Percentiles rank a stretch among this genome's conserved stretches.
Evolutionary conservation across 441 rosid genomes (phyloP).

Genomic region (Populus hybrid): DNA sequence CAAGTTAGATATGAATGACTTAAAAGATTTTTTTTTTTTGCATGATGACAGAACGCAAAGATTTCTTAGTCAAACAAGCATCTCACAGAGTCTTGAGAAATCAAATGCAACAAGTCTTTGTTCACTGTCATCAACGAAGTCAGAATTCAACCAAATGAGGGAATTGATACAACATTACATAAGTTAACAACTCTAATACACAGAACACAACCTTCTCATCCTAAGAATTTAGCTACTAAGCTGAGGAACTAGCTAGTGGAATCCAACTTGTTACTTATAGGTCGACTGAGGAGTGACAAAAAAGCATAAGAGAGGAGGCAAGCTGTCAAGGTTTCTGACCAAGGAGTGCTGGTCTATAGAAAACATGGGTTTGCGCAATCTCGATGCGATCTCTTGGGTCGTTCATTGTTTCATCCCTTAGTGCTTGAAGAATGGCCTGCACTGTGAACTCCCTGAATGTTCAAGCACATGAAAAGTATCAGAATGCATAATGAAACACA

Average conservation of each 20-base stretch:
- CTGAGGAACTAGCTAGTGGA: background rate
- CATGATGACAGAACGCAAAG: background rate
- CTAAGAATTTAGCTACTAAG: background rate
- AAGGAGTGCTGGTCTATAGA: slow-evolving; percentile 91
- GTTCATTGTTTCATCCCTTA: slow-evolving; percentile 87
- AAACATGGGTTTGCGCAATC: slow-evolving; percentile 91
- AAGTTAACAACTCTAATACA: background rate
- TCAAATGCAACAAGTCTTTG: too few species aligned
- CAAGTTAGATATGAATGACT: too few species aligned
- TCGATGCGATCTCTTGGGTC: slow-evolving; percentile 94
- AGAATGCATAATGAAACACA: background rate
- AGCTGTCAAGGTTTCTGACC: slow-evolving; percentile 39
- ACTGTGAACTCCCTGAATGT: slow-evolving; percentile 64
- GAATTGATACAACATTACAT: slow-evolving; percentile 1
- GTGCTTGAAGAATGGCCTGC: slow-evolving; percentile 80
- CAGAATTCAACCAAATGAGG: background rate
- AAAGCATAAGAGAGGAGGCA: background rate
- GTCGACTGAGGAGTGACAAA: background rate
- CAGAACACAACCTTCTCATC: background rate
- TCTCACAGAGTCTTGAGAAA: background rate
- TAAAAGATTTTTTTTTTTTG: too few species aligned
- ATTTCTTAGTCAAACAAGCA: background rate
- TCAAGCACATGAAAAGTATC: slow-evolving; percentile 1
- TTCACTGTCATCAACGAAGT: too few species aligned
- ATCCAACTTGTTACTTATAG: background rate